These are phyloP conservation scores for Paramecium bursaria DNA, from an alignment of 73 alveolate species.

Conservation along the genomic window DNA sequence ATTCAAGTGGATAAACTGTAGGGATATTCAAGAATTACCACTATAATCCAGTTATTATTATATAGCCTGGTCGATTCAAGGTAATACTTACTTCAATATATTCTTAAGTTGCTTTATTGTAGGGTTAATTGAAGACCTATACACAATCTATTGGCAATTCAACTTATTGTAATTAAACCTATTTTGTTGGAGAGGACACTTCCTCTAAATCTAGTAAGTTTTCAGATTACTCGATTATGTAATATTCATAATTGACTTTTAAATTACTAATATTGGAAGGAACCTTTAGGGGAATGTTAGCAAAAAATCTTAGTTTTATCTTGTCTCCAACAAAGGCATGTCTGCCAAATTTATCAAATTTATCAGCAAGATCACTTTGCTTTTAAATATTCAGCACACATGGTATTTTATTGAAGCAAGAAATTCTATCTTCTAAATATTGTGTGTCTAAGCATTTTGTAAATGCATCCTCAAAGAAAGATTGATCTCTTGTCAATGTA, in stretches of 20 bases:
- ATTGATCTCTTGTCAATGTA: conserved; percentile 20
- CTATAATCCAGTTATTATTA: conserved; percentile 19
- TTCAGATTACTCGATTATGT: conserved; percentile 16
- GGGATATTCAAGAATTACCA: conserved; percentile 40
- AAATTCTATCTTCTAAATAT: conserved; percentile 48
- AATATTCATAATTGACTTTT: conserved; percentile 26
- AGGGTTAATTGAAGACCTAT: not conserved
- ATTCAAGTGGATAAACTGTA: conserved; percentile 2
- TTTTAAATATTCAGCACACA: not conserved
- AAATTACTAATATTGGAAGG: conserved; percentile 5
- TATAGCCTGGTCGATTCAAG: conserved; percentile 1
- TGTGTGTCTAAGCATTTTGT: conserved; percentile 6
- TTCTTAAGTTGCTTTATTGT: conserved; percentile 33
- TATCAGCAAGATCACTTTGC: not conserved
- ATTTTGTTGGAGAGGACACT: not conserved
- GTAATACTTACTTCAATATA: conserved; percentile 26
- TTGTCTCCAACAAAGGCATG: conserved; percentile 20
- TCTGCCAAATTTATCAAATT: conserved; percentile 36
- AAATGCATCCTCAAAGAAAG: conserved; percentile 41
- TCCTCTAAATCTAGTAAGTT: conserved; percentile 34
- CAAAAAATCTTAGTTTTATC: not conserved
- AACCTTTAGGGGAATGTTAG: conserved; percentile 16
- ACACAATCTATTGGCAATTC: not conserved
- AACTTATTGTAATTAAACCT: not conserved
- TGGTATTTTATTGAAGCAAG: conserved; percentile 44